Base-by-base conservation (phyloP, 495 filamentous ascomycete species). In the Chaetomium tenue region DNA sequence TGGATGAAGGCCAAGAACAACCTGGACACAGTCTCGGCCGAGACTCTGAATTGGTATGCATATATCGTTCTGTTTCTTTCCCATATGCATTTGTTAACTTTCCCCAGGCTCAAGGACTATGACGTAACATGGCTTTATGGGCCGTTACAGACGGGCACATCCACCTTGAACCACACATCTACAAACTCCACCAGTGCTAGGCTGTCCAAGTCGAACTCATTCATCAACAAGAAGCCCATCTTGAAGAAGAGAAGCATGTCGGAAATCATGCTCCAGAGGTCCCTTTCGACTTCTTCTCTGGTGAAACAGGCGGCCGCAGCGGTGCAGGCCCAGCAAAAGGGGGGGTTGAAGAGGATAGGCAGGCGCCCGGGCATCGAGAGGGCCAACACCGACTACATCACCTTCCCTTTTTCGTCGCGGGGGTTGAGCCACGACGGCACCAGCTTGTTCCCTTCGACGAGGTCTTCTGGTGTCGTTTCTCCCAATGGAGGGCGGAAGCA, bases 71-170 rank as follows among this genome's bases (percentile, higher is more conserved):
- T 22, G 51, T 62, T 23, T 44, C 50, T 30, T 46, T 48, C 63
- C 22, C 62, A 46, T 7, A 37, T 63, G 66, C 63, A 39, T 69
- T 68, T 6, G 74, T 71, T 73, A 56, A 64, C 63, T 20, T 37
- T 59, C 25, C 30, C 11, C 72, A 97, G 93, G 93, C 78, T 98
- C 46, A 98, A 98, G 72, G 94, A 98, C 68, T 92, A 89, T 72
- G 94, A 98, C 73, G 92, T 97, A 26, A 98, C 94, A 56, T 98
- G 94, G 94, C 82, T 98, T 3, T 98, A 98, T 70, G 94, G 94
- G 0, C 94, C 94, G 30, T 77, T 98, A 39, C 93, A 95, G 71
- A 88, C 88, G 2, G 87, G 81, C 52, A 78, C 72, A 46, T 81
- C 72, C 9, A 77, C 68, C 18, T 33, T 78, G 37, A 66, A 79